A percentile compares a stretch with the other conserved stretches of the same genome.
These are phyloP conservation scores for Linum lewisii DNA, from an alignment of 345 rosid genomes.

Conservation along the genomic window DNA sequence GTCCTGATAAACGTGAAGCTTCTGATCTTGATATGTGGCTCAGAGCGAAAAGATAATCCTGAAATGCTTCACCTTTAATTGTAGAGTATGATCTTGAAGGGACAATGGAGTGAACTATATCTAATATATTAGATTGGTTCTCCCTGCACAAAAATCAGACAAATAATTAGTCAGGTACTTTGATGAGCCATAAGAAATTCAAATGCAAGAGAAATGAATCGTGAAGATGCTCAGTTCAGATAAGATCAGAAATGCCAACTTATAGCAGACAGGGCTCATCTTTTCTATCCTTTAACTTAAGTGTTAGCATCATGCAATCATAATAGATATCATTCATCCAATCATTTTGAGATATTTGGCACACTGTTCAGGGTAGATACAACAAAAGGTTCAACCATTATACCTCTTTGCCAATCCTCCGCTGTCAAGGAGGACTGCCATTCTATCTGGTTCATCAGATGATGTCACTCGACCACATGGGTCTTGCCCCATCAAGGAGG, in stretches of 20 bases:
- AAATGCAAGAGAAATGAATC: not conserved
- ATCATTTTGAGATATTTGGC: not conserved
- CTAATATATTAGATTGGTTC: conserved; percentile 23
- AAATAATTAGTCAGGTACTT: not conserved
- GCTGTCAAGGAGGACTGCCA: conserved; percentile 20
- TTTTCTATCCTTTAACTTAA: not conserved
- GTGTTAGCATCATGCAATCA: no score
- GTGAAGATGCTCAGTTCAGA: no score
- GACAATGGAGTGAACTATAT: conserved; percentile 41
- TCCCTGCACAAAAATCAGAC: conserved; percentile 40
- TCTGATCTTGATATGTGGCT: conserved; percentile 57
- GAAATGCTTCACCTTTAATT: conserved; percentile 49
- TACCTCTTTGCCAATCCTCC: conserved; percentile 29
- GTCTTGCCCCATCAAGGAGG: conserved; percentile 20
- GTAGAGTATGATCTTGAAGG: conserved; percentile 42
- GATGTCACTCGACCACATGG: conserved; percentile 15
- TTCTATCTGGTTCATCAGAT: conserved; percentile 22
- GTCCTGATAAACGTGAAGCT: conserved; percentile 39
- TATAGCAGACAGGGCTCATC: not conserved
- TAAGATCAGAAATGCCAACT: no score
- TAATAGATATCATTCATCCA: not conserved
- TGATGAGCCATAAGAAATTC: not conserved
- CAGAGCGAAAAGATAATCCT: conserved; percentile 66
- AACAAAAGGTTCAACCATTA: not conserved
- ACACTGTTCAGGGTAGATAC: conserved; percentile 1